Evolutionary conservation across 768 basidiomycete species (phyloP).

Genomic region (Ephemerocybe angulata): DNA sequence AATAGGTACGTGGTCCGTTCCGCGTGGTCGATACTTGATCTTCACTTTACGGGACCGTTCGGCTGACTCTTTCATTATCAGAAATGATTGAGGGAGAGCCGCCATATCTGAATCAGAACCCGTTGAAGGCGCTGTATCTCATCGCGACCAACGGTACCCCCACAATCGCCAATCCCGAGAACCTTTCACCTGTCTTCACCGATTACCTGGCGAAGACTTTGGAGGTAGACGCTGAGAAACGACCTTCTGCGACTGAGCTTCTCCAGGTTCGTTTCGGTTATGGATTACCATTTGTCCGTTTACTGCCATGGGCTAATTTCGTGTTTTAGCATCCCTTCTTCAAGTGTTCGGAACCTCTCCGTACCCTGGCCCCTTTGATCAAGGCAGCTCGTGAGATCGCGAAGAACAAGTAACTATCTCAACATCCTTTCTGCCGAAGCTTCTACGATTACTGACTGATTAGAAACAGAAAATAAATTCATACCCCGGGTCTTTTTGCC

Average conservation of each 20-base stretch:
- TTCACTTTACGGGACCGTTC: conserved; percentile 8
- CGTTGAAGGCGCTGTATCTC: conserved; percentile 92
- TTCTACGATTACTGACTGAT: background rate
- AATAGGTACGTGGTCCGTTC: conserved; percentile 56
- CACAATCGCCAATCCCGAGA: conserved; percentile 86
- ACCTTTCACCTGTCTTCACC: conserved; percentile 69
- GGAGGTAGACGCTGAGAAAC: conserved; percentile 93
- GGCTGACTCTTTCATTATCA: conserved; percentile 25
- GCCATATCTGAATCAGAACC: conserved; percentile 94
- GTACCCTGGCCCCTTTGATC: conserved; percentile 84
- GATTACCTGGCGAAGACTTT: conserved; percentile 87
- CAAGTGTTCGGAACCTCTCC: conserved; percentile 79
- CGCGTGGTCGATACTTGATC: background rate
- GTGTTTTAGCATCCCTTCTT: conserved; percentile 76
- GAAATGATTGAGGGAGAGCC: conserved; percentile 99
- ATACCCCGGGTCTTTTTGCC: background rate
- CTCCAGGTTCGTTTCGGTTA: conserved; percentile 52
- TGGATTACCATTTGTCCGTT: background rate
- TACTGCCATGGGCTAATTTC: background rate
- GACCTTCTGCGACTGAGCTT: conserved; percentile 81
- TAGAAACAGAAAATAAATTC: background rate
- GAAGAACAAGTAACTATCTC: conserved; percentile 49
- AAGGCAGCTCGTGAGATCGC: conserved; percentile 88
- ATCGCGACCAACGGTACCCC: conserved; percentile 99
- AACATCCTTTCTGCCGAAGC: background rate